Evolutionary conservation across 2,329 filamentous ascomycete genomes (phyloP), one percentile per base, ranked within the genome.

Genomic region (Fusarium luffae): DNA sequence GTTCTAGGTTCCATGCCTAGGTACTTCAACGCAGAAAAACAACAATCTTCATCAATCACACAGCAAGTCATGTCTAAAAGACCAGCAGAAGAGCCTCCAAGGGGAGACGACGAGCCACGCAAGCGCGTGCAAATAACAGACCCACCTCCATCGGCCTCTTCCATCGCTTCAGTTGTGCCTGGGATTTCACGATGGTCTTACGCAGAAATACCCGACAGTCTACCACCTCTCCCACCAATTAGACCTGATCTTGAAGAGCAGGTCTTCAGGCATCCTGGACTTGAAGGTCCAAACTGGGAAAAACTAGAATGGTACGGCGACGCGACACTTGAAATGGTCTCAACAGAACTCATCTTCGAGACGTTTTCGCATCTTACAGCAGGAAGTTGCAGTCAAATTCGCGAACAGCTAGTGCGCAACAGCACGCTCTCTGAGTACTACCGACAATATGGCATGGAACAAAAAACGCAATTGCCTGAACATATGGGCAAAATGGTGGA

Each of bases 251-350:
- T 94, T 19, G 87, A 90, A 72, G 81, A 80, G 27, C 86, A 89
- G 18, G 88, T 89, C 13, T 91, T 94, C 74, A 93, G 87, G 2
- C 93, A 95, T 72, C 81, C 85, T 2, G 89, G 88, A 2, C 76
- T 82, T 56, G 74, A 74, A 5, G 66, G 61, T 2, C 72, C 75
- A 27, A 79, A 79, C 74, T 98, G 98, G 79, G 94, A 98, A 75
- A 88, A 89, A 19, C 87, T 98, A 9, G 95, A 98, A 79, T 94
- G 95, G 82, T 85, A 97, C 10, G 95, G 95, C 9, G 95, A 98
- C 77, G 91, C 93, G 21, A 95, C 95, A 73, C 83, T 97, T 54
- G 92, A 97, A 75, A 81, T 94, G 54, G 89, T 94, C 48, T 88
- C 94, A 8, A 90, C 92, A 0, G 86, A 89, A 19, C 85, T 97